Evolutionary conservation across 345 rosid species (phyloP).

Genomic region (Acer campestre): DNA sequence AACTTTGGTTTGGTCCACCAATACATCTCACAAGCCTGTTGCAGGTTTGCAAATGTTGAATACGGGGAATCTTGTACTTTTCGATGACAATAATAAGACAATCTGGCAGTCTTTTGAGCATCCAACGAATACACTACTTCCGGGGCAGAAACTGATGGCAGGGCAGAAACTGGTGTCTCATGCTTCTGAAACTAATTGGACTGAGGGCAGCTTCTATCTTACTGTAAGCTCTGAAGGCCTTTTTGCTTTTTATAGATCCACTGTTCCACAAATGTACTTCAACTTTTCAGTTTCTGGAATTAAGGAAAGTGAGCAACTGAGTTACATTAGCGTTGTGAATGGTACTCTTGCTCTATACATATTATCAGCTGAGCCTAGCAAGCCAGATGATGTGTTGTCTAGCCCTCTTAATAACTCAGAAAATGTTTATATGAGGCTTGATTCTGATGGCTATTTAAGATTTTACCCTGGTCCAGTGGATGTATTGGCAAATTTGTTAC

Average conservation of each 20-base stretch:
- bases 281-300: neutral
- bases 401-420: neutral
- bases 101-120: constrained; percentile 29
- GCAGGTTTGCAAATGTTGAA: constrained; percentile 10
- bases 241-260: neutral
- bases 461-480: neutral
- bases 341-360: neutral
- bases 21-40: constrained; percentile 10
- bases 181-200: neutral
- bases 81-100: neutral
- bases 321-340: neutral
- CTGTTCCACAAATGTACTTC: neutral
- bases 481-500: neutral
- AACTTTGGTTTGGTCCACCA: constrained; percentile 16
- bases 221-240: neutral
- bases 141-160: neutral
- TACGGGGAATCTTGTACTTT: constrained; percentile 22
- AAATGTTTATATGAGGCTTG: neutral
- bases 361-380: neutral
- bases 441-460: neutral
- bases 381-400: neutral
- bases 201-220: neutral
- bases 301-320: neutral
- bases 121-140: constrained; percentile 19
- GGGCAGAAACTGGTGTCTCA: neutral